Percentiles rank a stretch among this genome's conserved stretches.
Evolutionary conservation across 208 protist species (phyloP).

Genomic region (Wallacemonas sp.): DNA sequence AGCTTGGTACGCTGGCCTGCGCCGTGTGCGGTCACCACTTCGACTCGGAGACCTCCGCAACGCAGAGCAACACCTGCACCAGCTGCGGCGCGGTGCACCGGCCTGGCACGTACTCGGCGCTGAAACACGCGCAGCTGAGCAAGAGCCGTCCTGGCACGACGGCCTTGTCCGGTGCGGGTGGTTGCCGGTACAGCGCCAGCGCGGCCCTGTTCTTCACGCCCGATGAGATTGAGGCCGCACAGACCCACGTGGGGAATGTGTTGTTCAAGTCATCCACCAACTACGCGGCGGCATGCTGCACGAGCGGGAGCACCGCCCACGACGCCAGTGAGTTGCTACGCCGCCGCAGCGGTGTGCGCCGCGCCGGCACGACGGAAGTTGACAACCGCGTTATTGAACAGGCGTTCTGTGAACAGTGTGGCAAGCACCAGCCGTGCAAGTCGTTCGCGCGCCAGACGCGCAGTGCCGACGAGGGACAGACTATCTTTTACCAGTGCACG

Average conservation of each 20-base stretch:
- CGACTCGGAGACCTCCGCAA: constrained; percentile 24
- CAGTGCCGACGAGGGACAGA: constrained; percentile 92
- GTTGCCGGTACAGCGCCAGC: constrained; percentile 19
- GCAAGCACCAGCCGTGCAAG: constrained; percentile 60
- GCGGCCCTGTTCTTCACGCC: constrained; percentile 53
- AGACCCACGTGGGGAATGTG: constrained; percentile 19
- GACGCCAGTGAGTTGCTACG: background rate
- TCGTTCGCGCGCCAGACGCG: constrained; percentile 87
- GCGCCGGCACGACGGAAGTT: constrained; percentile 47
- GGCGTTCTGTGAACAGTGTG: constrained; percentile 84
- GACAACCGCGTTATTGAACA: constrained; percentile 88
- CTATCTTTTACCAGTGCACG: constrained; percentile 90
- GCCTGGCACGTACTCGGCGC: constrained; percentile 20
- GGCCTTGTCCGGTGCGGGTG: background rate
- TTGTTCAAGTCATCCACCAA: background rate
- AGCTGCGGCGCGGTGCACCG: constrained; percentile 36
- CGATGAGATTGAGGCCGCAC: constrained; percentile 31
- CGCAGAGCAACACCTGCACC: constrained; percentile 15
- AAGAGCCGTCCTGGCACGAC: background rate
- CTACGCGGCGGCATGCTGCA: background rate
- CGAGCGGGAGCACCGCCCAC: background rate
- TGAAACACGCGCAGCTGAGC: background rate
- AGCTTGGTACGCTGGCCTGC: constrained; percentile 65
- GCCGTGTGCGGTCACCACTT: constrained; percentile 67
- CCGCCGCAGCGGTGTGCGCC: background rate